Conservation (phyloP, 345 rosid species). For the Arabidopsis suecica region DNA sequence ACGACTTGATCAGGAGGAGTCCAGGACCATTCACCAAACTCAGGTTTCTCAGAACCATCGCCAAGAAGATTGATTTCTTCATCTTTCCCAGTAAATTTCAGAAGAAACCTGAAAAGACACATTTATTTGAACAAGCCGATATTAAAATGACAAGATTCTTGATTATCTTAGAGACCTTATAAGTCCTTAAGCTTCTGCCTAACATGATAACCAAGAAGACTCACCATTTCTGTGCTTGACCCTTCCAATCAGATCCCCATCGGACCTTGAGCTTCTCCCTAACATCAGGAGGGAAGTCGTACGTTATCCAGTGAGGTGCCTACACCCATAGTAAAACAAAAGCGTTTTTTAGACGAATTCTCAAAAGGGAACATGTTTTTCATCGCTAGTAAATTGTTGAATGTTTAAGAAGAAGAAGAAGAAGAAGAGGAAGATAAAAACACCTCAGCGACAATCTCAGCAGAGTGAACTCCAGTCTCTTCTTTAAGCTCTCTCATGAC, state of each 20-base stretch:
- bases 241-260: conserved; percentile 97
- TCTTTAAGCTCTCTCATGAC: conserved; percentile 88
- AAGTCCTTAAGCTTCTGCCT: no score
- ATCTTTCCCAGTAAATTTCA: conserved; percentile 80
- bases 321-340: conserved; percentile 21
- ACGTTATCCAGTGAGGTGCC: conserved; percentile 87
- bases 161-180: background rate
- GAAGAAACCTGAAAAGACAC: conserved; percentile 68
- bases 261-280: conserved; percentile 78
- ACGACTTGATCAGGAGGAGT: conserved; percentile 68
- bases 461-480: conserved; percentile 88
- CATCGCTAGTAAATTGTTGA: no score
- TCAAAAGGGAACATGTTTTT: no score
- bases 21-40: conserved; percentile 93
- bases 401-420: no score
- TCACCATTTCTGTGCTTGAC: conserved; percentile 97
- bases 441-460: conserved; percentile 85
- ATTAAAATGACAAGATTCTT: conserved; percentile 1
- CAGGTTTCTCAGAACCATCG: conserved; percentile 88
- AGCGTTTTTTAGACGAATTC: background rate
- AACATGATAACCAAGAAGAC: conserved; percentile 21
- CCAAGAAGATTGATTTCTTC: conserved; percentile 89
- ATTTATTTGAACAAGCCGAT: background rate
- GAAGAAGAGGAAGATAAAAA: conserved; percentile 13
- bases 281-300: conserved; percentile 89